Conservation (phyloP, 257 asterid genomes). For the Handroanthus guayacan region DNA sequence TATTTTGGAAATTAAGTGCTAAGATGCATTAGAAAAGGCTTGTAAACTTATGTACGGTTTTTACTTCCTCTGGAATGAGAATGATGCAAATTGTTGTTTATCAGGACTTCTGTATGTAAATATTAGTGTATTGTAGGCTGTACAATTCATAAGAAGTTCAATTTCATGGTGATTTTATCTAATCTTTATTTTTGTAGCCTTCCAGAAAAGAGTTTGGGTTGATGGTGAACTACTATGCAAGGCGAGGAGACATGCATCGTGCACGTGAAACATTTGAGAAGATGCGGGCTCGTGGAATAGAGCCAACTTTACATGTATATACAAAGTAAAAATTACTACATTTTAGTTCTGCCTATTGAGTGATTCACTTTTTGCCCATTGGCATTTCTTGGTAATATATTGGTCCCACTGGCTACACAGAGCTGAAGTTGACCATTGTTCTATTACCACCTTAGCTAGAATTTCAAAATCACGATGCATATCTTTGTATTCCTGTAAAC, state of each 20-base stretch:
- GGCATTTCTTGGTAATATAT: not conserved
- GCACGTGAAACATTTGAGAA: slow-evolving; percentile 95
- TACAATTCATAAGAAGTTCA: slow-evolving; percentile 5
- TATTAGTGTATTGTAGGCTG: slow-evolving; percentile 4
- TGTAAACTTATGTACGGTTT: not conserved
- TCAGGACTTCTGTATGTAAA: not conserved
- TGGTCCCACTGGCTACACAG: slow-evolving; percentile 9
- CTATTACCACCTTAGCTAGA: slow-evolving; percentile 13
- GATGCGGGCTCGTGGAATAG: slow-evolving; percentile 96
- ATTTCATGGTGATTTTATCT: not conserved
- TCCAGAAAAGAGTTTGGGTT: slow-evolving; percentile 95
- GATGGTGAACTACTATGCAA: slow-evolving; percentile 93
- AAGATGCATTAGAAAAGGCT: not conserved
- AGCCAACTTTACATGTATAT: slow-evolving; percentile 89
- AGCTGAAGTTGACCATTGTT: slow-evolving; percentile 29
- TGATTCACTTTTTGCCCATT: slow-evolving; percentile 27
- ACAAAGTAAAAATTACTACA: slow-evolving; percentile 67
- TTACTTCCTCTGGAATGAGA: slow-evolving; percentile 5
- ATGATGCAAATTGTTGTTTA: not conserved
- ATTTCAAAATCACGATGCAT: slow-evolving; percentile 23
- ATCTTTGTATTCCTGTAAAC: slow-evolving; percentile 15
- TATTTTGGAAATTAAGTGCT: slow-evolving; percentile 1
- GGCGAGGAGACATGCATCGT: slow-evolving; percentile 97
- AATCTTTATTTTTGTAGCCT: slow-evolving; percentile 67
- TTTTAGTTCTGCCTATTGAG: slow-evolving; percentile 33